A percentile compares a stretch with the other conserved stretches of the same genome.
These are phyloP conservation scores for Cutaneotrichosporon dermatis DNA, from an alignment of 1,284 basidiomycete species.

Conservation along the genomic window DNA sequence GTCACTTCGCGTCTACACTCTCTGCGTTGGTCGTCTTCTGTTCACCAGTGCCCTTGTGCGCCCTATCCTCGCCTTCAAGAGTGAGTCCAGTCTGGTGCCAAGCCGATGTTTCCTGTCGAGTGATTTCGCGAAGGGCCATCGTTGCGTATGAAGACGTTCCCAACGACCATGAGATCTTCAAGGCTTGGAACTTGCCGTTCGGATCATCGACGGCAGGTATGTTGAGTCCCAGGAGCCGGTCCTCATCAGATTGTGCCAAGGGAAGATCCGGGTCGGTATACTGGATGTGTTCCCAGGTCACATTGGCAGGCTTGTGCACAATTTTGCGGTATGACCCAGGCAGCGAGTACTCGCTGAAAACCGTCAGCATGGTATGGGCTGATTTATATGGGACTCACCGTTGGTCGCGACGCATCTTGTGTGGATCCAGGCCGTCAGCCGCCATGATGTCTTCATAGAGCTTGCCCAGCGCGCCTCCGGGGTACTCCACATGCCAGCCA, in stretches of 20 bases:
- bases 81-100: slow-evolving; percentile 79
- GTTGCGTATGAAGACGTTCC: slow-evolving; percentile 89
- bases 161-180: slow-evolving; percentile 73
- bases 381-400: slow-evolving; percentile 57
- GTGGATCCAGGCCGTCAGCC: slow-evolving; percentile 80
- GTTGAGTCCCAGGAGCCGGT: slow-evolving; percentile 74
- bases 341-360: slow-evolving; percentile 76
- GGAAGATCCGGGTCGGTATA: slow-evolving; percentile 92
- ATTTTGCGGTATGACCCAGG: slow-evolving; percentile 91
- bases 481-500: slow-evolving; percentile 85
- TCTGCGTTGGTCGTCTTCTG: too few species aligned
- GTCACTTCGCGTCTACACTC: too few species aligned
- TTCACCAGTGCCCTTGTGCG: slow-evolving; percentile 23
- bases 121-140: slow-evolving; percentile 90
- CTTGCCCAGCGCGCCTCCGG: slow-evolving; percentile 73
- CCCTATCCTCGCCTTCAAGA: slow-evolving; percentile 72
- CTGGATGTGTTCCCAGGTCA: slow-evolving; percentile 73
- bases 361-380: too few species aligned
- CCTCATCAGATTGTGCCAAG: slow-evolving; percentile 91
- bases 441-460: slow-evolving; percentile 74
- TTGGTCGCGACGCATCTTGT: slow-evolving; percentile 81
- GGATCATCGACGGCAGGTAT: slow-evolving; percentile 55
- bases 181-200: slow-evolving; percentile 72
- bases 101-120: slow-evolving; percentile 84
- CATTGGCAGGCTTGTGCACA: slow-evolving; percentile 72